A percentile compares a stretch with the other conserved stretches of the same genome.
Evolutionary conservation across 192 early-diverging fungal genomes (phyloP).

Genomic region (Coemansia sp.): DNA sequence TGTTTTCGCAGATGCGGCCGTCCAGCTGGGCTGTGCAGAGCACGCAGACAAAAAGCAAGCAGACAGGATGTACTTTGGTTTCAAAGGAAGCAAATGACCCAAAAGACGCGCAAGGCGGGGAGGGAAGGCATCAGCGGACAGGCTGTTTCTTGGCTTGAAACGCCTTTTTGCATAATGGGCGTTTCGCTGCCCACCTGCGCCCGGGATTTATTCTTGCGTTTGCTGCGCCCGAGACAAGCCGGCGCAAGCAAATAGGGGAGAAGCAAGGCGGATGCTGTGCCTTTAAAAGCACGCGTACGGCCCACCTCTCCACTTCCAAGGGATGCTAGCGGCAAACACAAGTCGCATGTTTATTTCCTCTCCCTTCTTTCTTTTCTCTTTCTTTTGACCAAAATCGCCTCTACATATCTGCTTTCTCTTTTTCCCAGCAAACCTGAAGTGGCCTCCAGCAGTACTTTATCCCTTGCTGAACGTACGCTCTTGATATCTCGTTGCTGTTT

Average conservation of each 20-base stretch:
- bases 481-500: not conserved
- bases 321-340: not conserved
- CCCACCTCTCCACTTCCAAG: not conserved
- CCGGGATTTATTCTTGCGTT: not conserved
- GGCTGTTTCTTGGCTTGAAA: not conserved
- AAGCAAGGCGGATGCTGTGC: not conserved
- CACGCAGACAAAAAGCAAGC: not conserved
- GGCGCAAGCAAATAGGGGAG: not conserved
- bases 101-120: constrained; percentile 2
- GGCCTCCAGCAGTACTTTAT: not conserved
- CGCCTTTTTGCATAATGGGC: constrained; percentile 6
- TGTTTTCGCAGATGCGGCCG: not conserved
- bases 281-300: constrained; percentile 9
- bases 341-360: constrained; percentile 12
- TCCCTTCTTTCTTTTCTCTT: constrained; percentile 4
- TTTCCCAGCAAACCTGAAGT: not conserved
- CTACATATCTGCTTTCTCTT: not conserved
- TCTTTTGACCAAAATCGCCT: not conserved
- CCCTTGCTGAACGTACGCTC: not conserved
- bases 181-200: constrained; percentile 5
- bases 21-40: constrained; percentile 4
- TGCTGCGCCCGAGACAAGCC: constrained; percentile 10
- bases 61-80: not conserved
- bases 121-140: constrained; percentile 1
- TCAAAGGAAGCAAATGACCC: constrained; percentile 1